Evolutionary conservation across 345 rosid species (phyloP).

Genomic region (Cardamine occulta): DNA sequence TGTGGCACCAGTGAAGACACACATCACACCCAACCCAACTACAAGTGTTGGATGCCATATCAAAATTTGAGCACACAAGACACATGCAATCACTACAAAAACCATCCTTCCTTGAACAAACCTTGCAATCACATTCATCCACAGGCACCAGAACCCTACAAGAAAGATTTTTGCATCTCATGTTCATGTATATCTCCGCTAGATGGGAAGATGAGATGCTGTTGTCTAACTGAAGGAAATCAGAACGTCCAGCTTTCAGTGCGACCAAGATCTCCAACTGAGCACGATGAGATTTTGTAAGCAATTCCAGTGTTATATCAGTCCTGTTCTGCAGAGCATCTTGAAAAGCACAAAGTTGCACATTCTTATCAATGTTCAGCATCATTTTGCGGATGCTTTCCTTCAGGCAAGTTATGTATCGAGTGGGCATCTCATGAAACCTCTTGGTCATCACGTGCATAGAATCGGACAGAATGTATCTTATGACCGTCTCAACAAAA

Average conservation of each 20-base stretch:
- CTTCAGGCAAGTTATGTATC: constrained; percentile 63
- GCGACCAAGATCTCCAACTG: constrained; percentile 92
- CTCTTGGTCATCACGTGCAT: constrained; percentile 73
- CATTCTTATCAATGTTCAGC: constrained; percentile 66
- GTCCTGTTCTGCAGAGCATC: constrained; percentile 65
- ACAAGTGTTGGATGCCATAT: constrained; percentile 93
- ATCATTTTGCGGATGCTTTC: constrained; percentile 76
- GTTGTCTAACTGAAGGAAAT: constrained; percentile 65
- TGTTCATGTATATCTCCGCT: constrained; percentile 85
- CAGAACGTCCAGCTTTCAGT: constrained; percentile 67
- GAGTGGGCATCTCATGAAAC: constrained; percentile 77
- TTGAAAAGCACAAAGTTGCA: constrained; percentile 55
- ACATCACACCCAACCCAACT: constrained; percentile 99
- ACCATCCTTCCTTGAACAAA: constrained; percentile 80
- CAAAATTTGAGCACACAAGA: constrained; percentile 89
- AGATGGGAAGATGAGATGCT: constrained; percentile 64
- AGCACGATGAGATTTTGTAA: constrained; percentile 64
- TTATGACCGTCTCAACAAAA: constrained; percentile 66
- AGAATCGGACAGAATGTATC: constrained; percentile 76
- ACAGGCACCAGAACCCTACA: constrained; percentile 78
- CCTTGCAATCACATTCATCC: constrained; percentile 94
- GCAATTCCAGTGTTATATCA: constrained; percentile 65
- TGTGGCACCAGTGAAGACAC: constrained; percentile 98
- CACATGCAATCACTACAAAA: constrained; percentile 98
- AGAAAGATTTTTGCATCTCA: constrained; percentile 76